Evolutionary conservation across 805 yeast species (phyloP), one percentile per base, ranked within the genome.

Genomic region (Wickerhamomyces pijperi): DNA sequence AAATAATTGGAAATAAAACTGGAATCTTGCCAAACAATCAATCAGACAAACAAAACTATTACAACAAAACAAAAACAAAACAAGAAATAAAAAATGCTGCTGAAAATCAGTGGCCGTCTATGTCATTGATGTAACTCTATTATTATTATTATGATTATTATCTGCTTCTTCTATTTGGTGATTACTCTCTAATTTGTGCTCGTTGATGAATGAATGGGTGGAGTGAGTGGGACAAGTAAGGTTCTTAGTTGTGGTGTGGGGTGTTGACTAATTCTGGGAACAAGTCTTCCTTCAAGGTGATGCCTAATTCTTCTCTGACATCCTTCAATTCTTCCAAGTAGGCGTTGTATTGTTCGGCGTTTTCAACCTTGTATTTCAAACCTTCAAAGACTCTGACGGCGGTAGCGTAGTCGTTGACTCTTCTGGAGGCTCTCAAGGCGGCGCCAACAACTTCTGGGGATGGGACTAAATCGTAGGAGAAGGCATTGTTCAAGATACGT

Each of bases 301-400:
- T 73, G 52, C 97, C 97, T 56, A 92, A 76, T 64, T 88, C 95
- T 62, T 81, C 73, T 72, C 96, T 86, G 49, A 85, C 75, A 45
- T 77, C 92, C 69, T 84, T 84, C 60, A 92, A 78, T 65, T 90
- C 98, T 45, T 84, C 95, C 53, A 92, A 78, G 74, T 92, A 92
- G 48, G 96, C 97, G 56, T 82, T 75, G 74, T 92, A 92, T 70
- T 92, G 97, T 53, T 81, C 82, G 61, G 76, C 78, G 70, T 81
- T 85, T 66, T 90, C 97, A 48, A 92, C 97, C 73, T 92, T 92
- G 78, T 78, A 85, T 65, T 83, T 85, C 62, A 92, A 76, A 50
- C 94, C 97, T 73, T 90, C 98, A 56, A 92, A 92, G 41, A 94
- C 95, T 70, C 98, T 84, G 52, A 87, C 92, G 41, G 98, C 98